Conservation (phyloP, 345 rosid species). For the Laguncularia racemosa region DNA sequence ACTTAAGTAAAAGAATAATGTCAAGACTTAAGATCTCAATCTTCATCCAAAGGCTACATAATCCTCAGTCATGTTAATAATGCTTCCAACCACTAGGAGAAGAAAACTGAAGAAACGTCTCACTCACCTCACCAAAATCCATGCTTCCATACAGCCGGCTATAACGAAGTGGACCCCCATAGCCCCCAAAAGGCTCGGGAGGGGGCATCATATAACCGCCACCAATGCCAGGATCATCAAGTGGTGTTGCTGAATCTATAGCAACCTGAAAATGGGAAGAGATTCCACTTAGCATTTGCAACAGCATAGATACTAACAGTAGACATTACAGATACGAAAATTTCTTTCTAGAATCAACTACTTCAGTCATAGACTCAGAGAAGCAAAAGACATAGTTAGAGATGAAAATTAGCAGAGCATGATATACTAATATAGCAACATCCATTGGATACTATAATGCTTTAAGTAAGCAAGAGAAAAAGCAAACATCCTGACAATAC, state of each 20-base stretch:
- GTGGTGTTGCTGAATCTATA: constrained; percentile 93
- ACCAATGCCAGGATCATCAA: constrained; percentile 75
- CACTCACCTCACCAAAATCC: constrained; percentile 66
- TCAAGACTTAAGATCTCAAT: too few relatives aligned
- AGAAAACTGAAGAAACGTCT: background rate
- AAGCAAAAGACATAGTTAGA: too few relatives aligned
- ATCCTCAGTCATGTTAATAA: background rate
- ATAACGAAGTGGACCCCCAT: constrained; percentile 83
- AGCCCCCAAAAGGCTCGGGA: constrained; percentile 60
- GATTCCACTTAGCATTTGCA: background rate
- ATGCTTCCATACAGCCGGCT: constrained; percentile 78
- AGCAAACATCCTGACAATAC: too few relatives aligned
- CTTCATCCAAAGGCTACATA: background rate
- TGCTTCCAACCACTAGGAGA: background rate
- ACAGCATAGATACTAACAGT: background rate
- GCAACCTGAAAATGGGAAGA: constrained; percentile 55
- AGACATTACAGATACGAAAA: background rate
- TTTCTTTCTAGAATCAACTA: too few relatives aligned
- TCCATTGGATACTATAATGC: background rate
- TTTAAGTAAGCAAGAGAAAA: background rate
- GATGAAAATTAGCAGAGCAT: too few relatives aligned
- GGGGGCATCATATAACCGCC: constrained; percentile 40
- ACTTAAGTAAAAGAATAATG: too few relatives aligned
- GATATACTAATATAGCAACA: background rate
- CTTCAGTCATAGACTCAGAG: too few relatives aligned